Percentiles rank a stretch among this genome's conserved stretches.
Evolutionary conservation across 2,329 filamentous ascomycete genomes (phyloP).

Genomic region (Tolypocladium guangdongense): DNA sequence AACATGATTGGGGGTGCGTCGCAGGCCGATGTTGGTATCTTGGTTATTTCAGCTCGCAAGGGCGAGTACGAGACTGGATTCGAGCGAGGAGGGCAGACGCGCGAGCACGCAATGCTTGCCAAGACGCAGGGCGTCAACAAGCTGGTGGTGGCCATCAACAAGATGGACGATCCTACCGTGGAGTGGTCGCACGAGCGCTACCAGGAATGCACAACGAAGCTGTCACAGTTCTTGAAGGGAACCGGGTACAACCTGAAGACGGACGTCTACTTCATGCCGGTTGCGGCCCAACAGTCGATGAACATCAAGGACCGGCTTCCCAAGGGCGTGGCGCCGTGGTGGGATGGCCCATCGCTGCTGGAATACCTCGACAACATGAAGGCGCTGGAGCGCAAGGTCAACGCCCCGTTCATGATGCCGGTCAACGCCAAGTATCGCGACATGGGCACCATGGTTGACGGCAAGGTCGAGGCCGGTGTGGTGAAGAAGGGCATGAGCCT

Average conservation of each 20-base stretch:
- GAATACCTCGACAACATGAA: slow-evolving; percentile 95
- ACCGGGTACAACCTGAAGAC: slow-evolving; percentile 91
- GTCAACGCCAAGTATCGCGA: slow-evolving; percentile 93
- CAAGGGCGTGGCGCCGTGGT: slow-evolving; percentile 69
- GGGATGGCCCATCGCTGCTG: slow-evolving; percentile 78
- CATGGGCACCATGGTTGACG: slow-evolving; percentile 94
- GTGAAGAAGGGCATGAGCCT: slow-evolving; percentile 80
- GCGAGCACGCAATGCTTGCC: slow-evolving; percentile 94
- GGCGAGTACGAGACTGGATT: slow-evolving; percentile 99
- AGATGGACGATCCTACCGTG: slow-evolving; percentile 97
- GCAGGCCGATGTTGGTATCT: slow-evolving; percentile 85
- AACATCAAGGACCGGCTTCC: slow-evolving; percentile 86
- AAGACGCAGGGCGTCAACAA: slow-evolving; percentile 99
- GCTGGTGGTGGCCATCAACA: slow-evolving; percentile 89
- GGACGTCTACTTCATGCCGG: slow-evolving; percentile 90
- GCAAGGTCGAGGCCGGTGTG: slow-evolving; percentile 91
- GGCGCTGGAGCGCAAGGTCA: slow-evolving; percentile 86
- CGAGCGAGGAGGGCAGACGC: slow-evolving; percentile 88
- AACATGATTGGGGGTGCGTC: slow-evolving; percentile 97
- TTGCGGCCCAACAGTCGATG: slow-evolving; percentile 76
- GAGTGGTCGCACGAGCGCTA: slow-evolving; percentile 91
- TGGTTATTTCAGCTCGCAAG: slow-evolving; percentile 94
- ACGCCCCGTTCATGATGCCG: slow-evolving; percentile 99
- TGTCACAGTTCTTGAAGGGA: slow-evolving; percentile 77
- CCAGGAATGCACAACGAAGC: slow-evolving; percentile 85